These are phyloP conservation scores for Saposhnikovia divaricata DNA, from an alignment of 129 eudicot genomes.

Conservation along the genomic window DNA sequence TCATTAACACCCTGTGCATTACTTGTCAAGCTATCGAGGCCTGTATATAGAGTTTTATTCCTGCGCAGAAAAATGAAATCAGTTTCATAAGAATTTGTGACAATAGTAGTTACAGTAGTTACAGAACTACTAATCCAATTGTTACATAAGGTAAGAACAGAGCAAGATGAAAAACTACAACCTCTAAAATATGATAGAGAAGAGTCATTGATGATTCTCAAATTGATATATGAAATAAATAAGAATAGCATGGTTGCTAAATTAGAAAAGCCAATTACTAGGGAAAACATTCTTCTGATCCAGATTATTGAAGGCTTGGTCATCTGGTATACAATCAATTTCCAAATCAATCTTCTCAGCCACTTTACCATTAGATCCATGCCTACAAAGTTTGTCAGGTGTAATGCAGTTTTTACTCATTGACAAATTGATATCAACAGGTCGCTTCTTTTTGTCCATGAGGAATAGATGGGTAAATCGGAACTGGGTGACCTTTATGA, in stretches of 20 bases:
- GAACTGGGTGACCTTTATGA: slow-evolving; percentile 31
- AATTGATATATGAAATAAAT: not conserved
- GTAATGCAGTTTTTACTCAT: slow-evolving; percentile 42
- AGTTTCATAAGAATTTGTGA: slow-evolving; percentile 10
- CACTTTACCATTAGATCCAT: slow-evolving; percentile 40
- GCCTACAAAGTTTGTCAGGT: slow-evolving; percentile 30
- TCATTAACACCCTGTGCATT: slow-evolving; percentile 46
- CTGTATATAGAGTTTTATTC: slow-evolving; percentile 50
- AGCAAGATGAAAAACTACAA: slow-evolving; percentile 1
- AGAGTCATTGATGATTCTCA: not conserved
- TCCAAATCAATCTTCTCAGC: slow-evolving; percentile 92
- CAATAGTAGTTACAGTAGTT: too few species aligned
- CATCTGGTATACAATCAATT: slow-evolving; percentile 49
- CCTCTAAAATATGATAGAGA: not conserved
- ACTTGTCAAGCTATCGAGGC: slow-evolving; percentile 53
- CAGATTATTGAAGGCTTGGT: slow-evolving; percentile 30
- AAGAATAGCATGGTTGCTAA: slow-evolving; percentile 20
- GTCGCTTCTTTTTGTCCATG: slow-evolving; percentile 21
- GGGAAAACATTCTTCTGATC: slow-evolving; percentile 43
- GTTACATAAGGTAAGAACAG: not conserved
- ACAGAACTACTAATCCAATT: not conserved
- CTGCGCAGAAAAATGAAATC: slow-evolving; percentile 24
- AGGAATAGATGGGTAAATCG: slow-evolving; percentile 33
- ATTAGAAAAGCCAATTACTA: not conserved
- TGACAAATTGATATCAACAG: slow-evolving; percentile 62